Conservation (phyloP, 305 asterid species). For the Fraxinus sp. region DNA sequence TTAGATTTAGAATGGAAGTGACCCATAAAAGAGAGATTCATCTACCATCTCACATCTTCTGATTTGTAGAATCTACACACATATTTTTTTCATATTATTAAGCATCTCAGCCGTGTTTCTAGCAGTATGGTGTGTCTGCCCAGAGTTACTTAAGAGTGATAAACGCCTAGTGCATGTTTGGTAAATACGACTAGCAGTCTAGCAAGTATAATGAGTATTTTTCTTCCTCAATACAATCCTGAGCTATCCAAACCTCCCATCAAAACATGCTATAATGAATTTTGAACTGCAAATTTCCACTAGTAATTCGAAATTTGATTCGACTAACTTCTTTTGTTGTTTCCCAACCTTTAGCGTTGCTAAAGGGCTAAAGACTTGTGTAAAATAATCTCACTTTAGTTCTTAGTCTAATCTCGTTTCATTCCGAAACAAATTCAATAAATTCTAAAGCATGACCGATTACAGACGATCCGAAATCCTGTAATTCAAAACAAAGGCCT, state of each 20-base stretch:
- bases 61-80: neutral
- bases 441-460: neutral
- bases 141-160: neutral
- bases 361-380: neutral
- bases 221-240: neutral
- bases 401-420: neutral
- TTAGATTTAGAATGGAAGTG: neutral
- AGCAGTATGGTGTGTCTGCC: neutral
- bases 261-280: neutral
- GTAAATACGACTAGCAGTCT: neutral
- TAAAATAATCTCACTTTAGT: neutral
- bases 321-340: neutral
- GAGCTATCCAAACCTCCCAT: neutral
- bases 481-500: neutral
- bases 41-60: neutral
- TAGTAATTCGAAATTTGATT: neutral
- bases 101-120: neutral
- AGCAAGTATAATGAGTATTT: neutral
- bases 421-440: neutral
- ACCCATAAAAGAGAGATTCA: neutral
- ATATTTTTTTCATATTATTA: neutral
- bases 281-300: neutral
- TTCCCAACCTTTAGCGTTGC: neutral
- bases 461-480: neutral
- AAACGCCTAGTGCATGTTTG: neutral